Base-by-base conservation (phyloP, 2,329 filamentous ascomycete species). In the Cordyceps militaris region DNA sequence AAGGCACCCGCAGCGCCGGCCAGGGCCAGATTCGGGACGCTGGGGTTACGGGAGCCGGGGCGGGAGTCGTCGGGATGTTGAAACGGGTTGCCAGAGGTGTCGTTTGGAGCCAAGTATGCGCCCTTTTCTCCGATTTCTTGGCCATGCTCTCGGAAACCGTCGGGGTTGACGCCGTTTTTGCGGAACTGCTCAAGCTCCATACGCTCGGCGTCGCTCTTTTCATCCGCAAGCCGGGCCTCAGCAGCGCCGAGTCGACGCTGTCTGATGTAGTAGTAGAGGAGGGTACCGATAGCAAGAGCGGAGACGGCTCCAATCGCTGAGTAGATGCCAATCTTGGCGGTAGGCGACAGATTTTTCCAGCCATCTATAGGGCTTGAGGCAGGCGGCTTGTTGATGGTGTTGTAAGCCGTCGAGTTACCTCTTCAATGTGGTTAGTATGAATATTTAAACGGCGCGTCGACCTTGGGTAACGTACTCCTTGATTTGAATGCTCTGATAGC, bases 401-500 rank as follows among this genome's bases (percentile, higher is more conserved):
- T 70, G 38, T 73, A 68, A 11, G 76, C 76, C 2, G 79, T 83
- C 1, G 83, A 86, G 69, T 85, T 84, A 57, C 81, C 81, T 34
- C 79, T 82, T 58, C 0, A 2, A 16, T 24, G 4, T 21, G 34
- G 59, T 72, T 62, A 69, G 63, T 44, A 30, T 63, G 2, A 19
- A 26, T 9, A 24, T 63, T 6, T 19, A 13, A 23, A 26, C 26
- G 53, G 26, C 6, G 14, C 16, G 14, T 10, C 14, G 34, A 3
- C 2, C 3, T 19, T 9, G n/a, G n/a, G 16, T 21, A 5, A 75
- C 80, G 74, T 74, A 84, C 80, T 68, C 67, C 57, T 74, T 70
- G 32, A 79, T 69, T 63, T 86, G 76, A 69, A 89, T 88, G 73
- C 84, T 87, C 65, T 85, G 65, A 75, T 77, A 88, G 55, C 72